These are phyloP conservation scores for Termitomyces bulborhizus DNA, from an alignment of 768 basidiomycete genomes.

Conservation along the genomic window DNA sequence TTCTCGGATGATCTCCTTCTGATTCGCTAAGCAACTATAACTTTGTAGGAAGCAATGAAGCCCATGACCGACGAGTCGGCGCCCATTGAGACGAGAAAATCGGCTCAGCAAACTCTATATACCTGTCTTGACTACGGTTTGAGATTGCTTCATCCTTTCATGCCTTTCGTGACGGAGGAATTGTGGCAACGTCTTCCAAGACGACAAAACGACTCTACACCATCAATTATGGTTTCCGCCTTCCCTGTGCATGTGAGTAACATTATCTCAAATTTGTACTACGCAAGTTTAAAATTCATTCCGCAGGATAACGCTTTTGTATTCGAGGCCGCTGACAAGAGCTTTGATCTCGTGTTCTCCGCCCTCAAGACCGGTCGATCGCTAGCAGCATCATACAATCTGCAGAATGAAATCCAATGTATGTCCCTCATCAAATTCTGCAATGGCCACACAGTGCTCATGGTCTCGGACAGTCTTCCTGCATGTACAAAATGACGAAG, in stretches of 20 bases:
- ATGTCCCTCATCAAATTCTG: slow-evolving; percentile 16
- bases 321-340: slow-evolving; percentile 68
- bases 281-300: not conserved
- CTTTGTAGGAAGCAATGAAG: slow-evolving; percentile 90
- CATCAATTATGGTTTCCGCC: slow-evolving; percentile 84
- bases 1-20: not conserved
- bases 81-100: slow-evolving; percentile 54
- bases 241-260: slow-evolving; percentile 75
- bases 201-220: slow-evolving; percentile 71
- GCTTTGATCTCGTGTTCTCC: slow-evolving; percentile 82
- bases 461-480: slow-evolving; percentile 57
- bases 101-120: slow-evolving; percentile 94
- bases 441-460: slow-evolving; percentile 1
- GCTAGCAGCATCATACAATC: slow-evolving; percentile 81
- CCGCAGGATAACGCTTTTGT: slow-evolving; percentile 56
- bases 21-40: not conserved
- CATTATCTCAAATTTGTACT: not conserved
- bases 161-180: slow-evolving; percentile 99
- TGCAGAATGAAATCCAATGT: slow-evolving; percentile 84
- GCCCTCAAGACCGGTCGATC: slow-evolving; percentile 78
- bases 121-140: slow-evolving; percentile 90
- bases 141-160: slow-evolving; percentile 91
- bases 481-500: slow-evolving; percentile 56
- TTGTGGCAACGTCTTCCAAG: slow-evolving; percentile 95
- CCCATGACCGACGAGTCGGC: slow-evolving; percentile 86